Evolutionary conservation across 768 basidiomycete species (phyloP).

Genomic region (Lactifluus hygrophoroides): DNA sequence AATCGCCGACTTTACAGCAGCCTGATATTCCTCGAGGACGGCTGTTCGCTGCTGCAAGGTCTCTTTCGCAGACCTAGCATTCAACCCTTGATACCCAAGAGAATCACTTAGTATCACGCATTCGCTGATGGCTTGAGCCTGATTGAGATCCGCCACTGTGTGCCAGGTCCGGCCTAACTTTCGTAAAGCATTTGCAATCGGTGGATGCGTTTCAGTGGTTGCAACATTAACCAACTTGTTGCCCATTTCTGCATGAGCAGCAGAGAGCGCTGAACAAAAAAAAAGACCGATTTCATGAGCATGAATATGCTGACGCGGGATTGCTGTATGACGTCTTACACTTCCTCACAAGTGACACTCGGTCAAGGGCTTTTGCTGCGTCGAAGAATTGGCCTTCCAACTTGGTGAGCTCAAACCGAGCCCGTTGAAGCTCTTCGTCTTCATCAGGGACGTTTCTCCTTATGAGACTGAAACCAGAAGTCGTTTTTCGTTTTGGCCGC

Average conservation of each 20-base stretch:
- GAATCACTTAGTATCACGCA: constrained; percentile 95
- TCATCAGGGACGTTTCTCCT: constrained; percentile 82
- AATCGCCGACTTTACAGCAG: constrained; percentile 87
- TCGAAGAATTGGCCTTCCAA: constrained; percentile 91
- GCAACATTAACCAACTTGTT: constrained; percentile 86
- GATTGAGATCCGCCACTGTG: constrained; percentile 78
- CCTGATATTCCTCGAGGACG: constrained; percentile 90
- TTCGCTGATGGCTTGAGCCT: constrained; percentile 89
- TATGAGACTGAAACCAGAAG: constrained; percentile 69
- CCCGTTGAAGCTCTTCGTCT: constrained; percentile 85
- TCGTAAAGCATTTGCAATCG: constrained; percentile 72
- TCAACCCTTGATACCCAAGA: constrained; percentile 91
- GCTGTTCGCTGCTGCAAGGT: constrained; percentile 83
- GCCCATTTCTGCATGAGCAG: constrained; percentile 82
- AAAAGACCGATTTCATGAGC: background rate
- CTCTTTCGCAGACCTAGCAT: constrained; percentile 95
- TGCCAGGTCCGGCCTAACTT: constrained; percentile 87
- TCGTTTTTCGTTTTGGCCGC: constrained; percentile 60
- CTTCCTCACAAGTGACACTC: constrained; percentile 71
- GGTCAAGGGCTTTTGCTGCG: constrained; percentile 85
- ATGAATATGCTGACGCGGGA: constrained; percentile 2
- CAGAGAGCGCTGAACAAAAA: constrained; percentile 55
- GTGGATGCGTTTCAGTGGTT: constrained; percentile 79
- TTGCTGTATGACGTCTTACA: constrained; percentile 35
- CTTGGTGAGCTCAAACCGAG: constrained; percentile 86